phyloP scores from a whole-genome alignment of 2,329 filamentous ascomycete species.

The Aspergillus pseudoviridinutans region DNA sequence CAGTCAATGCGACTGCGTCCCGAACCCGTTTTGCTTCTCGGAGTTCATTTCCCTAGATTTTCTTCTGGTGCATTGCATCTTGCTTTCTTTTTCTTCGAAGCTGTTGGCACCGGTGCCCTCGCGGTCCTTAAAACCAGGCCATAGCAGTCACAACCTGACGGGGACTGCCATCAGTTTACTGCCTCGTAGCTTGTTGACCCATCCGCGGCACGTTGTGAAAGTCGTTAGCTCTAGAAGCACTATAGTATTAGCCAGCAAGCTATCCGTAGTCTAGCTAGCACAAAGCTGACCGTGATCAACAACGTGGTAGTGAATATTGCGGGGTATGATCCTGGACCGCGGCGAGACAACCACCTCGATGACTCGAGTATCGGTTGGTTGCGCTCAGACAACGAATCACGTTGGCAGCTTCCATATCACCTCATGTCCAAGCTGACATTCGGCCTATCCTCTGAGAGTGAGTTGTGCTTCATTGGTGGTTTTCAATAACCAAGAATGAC shows the following conservation, averaged over 20 bases:
- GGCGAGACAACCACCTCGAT: neutral
- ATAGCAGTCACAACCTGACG: neutral
- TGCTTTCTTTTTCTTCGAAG: neutral
- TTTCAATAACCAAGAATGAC: neutral
- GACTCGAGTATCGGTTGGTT: no score
- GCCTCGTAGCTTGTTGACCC: no score
- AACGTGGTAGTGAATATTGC: neutral
- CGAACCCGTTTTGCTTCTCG: neutral
- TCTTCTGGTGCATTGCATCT: neutral
- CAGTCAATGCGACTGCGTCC: neutral
- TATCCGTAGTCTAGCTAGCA: neutral
- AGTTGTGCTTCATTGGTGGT: neutral
- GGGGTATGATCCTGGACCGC: neutral
- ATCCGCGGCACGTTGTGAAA: no score
- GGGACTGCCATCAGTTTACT: no score
- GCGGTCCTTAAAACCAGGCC: no score
- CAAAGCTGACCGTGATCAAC: neutral
- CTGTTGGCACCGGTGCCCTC: neutral
- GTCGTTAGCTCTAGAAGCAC: neutral
- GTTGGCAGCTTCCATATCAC: neutral
- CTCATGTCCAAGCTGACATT: neutral
- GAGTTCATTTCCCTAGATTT: neutral
- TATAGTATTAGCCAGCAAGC: neutral
- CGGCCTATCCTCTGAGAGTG: neutral
- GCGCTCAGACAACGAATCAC: no score